Evolutionary conservation across 371 early-diverging fungal species (phyloP).

Genomic region (Mucor piriformis): DNA sequence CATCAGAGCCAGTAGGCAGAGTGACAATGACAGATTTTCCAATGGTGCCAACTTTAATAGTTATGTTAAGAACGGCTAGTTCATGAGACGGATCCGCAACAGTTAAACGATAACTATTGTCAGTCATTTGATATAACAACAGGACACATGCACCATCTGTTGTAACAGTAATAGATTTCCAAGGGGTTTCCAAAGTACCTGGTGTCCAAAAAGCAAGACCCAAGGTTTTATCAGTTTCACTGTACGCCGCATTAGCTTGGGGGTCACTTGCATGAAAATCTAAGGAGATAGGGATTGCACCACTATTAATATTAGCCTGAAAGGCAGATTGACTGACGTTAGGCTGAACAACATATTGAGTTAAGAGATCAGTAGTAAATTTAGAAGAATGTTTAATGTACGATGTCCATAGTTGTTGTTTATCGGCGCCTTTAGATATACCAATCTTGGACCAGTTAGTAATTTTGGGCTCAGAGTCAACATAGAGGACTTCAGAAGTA

Average conservation of each 20-base stretch:
- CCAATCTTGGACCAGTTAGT: conserved; percentile 31
- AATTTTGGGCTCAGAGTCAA: conserved; percentile 18
- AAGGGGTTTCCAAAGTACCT: conserved; percentile 22
- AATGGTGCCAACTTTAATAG: conserved; percentile 1
- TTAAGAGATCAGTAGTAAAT: conserved; percentile 7
- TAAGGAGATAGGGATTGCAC: conserved; percentile 10
- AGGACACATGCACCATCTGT: conserved; percentile 18
- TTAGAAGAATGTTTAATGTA: conserved; percentile 19
- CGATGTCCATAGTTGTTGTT: conserved; percentile 21
- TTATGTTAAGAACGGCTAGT: conserved; percentile 12
- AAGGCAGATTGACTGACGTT: conserved; percentile 10
- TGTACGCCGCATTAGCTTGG: conserved; percentile 25
- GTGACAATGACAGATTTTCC: neutral
- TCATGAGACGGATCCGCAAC: conserved; percentile 32
- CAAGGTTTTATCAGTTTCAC: conserved; percentile 19
- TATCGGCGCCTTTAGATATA: conserved; percentile 21
- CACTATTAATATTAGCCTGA: neutral
- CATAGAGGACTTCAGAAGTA: conserved; percentile 6
- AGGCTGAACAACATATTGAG: conserved; percentile 31
- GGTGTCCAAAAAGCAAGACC: conserved; percentile 35
- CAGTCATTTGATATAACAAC: conserved; percentile 1
- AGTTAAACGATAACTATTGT: conserved; percentile 11
- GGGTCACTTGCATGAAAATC: conserved; percentile 17
- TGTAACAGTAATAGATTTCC: conserved; percentile 10
- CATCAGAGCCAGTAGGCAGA: conserved; percentile 16